phyloP scores from a whole-genome alignment of 2,329 filamentous ascomycete genomes.

The Aspergillus puulaauensis region DNA sequence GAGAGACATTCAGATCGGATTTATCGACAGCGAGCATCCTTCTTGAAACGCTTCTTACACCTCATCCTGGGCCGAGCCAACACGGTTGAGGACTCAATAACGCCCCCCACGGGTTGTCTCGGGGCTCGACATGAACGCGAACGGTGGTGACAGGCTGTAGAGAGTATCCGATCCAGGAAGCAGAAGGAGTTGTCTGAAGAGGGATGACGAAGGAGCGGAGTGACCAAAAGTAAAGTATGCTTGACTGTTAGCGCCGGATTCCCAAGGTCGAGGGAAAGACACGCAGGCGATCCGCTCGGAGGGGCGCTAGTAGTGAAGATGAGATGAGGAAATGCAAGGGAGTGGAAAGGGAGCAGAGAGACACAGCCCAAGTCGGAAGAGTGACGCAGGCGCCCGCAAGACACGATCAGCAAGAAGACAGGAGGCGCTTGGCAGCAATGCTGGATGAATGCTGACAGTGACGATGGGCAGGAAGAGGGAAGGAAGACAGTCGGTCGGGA shows the following conservation, averaged over 20 bases:
- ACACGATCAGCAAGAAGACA: conserved; percentile 22
- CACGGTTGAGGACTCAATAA: conserved; percentile 28
- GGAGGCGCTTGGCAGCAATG: conserved; percentile 26
- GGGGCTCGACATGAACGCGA: conserved; percentile 28
- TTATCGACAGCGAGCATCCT: conserved; percentile 40
- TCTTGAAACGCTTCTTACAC: conserved; percentile 46
- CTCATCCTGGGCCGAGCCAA: conserved; percentile 41
- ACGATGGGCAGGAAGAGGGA: conserved; percentile 1
- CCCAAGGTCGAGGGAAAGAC: conserved; percentile 17
- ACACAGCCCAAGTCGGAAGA: conserved; percentile 24
- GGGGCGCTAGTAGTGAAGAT: conserved; percentile 17
- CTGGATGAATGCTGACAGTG: conserved; percentile 11
- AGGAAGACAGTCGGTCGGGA: background rate
- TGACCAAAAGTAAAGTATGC: conserved; percentile 17
- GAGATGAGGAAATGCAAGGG: conserved; percentile 23
- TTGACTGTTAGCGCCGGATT: conserved; percentile 18
- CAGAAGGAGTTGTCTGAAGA: conserved; percentile 5
- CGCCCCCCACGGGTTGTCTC: conserved; percentile 24
- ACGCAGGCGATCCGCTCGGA: conserved; percentile 18
- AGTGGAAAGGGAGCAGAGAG: conserved; percentile 24
- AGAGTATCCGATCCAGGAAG: conserved; percentile 5
- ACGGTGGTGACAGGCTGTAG: conserved; percentile 17
- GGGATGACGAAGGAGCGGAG: conserved; percentile 9
- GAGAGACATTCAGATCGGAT: conserved; percentile 25
- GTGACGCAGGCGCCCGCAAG: conserved; percentile 28